These are phyloP conservation scores for Pseudonitzschia multistriata DNA, from an alignment of 108 stramenopile species.

Conservation along the genomic window DNA sequence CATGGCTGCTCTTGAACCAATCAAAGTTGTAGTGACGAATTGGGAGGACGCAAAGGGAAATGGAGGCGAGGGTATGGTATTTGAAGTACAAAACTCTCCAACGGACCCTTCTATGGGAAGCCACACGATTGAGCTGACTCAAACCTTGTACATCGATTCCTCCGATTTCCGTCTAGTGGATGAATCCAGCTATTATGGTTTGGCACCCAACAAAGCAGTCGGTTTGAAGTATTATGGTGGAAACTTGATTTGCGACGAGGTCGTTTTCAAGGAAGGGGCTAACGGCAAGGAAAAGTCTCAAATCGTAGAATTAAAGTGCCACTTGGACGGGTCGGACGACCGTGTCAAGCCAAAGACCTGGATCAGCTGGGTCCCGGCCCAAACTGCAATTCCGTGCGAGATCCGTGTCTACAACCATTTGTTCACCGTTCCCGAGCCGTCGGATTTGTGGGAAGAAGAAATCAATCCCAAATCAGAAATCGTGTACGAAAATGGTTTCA, in stretches of 20 bases:
- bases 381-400: constrained; percentile 60
- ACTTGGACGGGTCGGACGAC: constrained; percentile 57
- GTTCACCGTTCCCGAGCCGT: constrained; percentile 85
- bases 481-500: constrained; percentile 64
- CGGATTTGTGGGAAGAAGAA: constrained; percentile 90
- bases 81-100: constrained; percentile 83
- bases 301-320: constrained; percentile 60
- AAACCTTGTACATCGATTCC: constrained; percentile 84
- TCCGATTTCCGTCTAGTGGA: constrained; percentile 88
- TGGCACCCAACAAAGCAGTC: constrained; percentile 92
- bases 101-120: constrained; percentile 77
- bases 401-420: constrained; percentile 93
- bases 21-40: constrained; percentile 80
- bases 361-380: constrained; percentile 79
- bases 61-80: constrained; percentile 42
- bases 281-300: constrained; percentile 40
- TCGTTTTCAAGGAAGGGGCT: constrained; percentile 24
- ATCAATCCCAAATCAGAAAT: constrained; percentile 85
- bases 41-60: constrained; percentile 52
- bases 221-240: constrained; percentile 91
- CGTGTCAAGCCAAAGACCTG: constrained; percentile 76
- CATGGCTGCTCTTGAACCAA: constrained; percentile 91
- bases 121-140: constrained; percentile 80
- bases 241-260: constrained; percentile 72
- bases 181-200: constrained; percentile 82